Base-by-base conservation (phyloP, 768 basidiomycete genomes). In the Rubroboletus pulcherrimus region DNA sequence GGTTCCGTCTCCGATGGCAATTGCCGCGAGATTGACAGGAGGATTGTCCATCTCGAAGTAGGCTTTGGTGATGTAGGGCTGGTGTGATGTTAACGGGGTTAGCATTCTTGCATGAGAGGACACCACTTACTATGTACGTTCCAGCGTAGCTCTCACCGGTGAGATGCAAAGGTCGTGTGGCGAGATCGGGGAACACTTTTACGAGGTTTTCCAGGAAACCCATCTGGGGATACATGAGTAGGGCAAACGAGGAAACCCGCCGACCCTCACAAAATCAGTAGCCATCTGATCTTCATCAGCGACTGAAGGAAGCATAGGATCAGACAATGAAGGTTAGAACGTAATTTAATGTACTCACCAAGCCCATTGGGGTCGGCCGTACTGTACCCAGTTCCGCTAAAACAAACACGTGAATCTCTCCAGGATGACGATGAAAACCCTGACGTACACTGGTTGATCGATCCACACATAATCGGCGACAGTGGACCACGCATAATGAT, bases 121-220 rank as follows among this genome's bases (percentile, higher is more conserved):
- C 26, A 26, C 42, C 8, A 67, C 81, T 55, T 60, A 82, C 82
- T 48, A 89, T 87, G 60, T 83, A 87, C 47, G 74, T 78, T 26
- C 87, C 87, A 21, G 88, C 81, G 68, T 89, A 89, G 63, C 84
- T 86, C 69, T 89, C 88, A 4, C 88, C 88, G 0, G 82, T 83
- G 17, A 91, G 63, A 66, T 84, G 71, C 46, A 89, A 73, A 17
- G 88, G 87, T 30, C 88, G 81, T 2, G 73, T 81, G 17, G 80
- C 80, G 21, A 89, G 75, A 59, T 77, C 77, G 3, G 87, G 89
- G 66, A 90, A 90, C 15, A 89, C 82, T 62, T 84, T 83, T 58
- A 88, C 85, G 5, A 89, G 75, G 63, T 89, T 89, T 34, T 69
- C 71, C 30, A 91, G 66, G 68, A 89, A 89, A 3, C 82, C 85